phyloP scores from a whole-genome alignment of 108 stramenopile species.

The Cyclotella baltica region DNA sequence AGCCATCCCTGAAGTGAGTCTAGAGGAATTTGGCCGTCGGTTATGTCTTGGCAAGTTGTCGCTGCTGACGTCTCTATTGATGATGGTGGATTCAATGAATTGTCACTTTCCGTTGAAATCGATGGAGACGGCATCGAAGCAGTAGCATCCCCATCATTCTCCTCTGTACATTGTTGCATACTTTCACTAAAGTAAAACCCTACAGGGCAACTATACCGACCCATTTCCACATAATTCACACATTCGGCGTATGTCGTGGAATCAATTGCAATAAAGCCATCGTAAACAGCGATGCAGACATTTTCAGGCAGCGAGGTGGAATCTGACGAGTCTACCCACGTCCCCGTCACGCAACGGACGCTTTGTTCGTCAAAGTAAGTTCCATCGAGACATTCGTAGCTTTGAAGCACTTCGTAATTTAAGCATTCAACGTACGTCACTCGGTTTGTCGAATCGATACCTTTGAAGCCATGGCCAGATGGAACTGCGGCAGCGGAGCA shows the following conservation, averaged over 20 bases:
- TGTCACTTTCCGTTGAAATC: background rate
- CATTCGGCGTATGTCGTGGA: slow-evolving; percentile 11
- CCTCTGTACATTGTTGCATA: background rate
- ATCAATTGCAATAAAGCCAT: slow-evolving; percentile 19
- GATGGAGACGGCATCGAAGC: background rate
- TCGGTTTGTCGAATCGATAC: slow-evolving; percentile 22
- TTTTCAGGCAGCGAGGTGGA: background rate
- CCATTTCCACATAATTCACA: slow-evolving; percentile 11
- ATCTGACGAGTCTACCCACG: slow-evolving; percentile 9
- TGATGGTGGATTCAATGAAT: background rate
- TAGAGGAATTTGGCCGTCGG: slow-evolving; percentile 12
- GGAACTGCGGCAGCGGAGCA: slow-evolving; percentile 7
- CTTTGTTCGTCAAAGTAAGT: slow-evolving; percentile 19
- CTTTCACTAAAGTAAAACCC: slow-evolving; percentile 16
- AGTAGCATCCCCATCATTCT: background rate
- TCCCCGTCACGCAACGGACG: slow-evolving; percentile 16
- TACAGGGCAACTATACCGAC: slow-evolving; percentile 18
- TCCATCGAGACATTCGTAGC: slow-evolving; percentile 6
- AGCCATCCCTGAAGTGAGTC: slow-evolving; percentile 14
- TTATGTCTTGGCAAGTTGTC: slow-evolving; percentile 4
- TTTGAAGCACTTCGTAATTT: slow-evolving; percentile 25
- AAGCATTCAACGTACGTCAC: slow-evolving; percentile 25
- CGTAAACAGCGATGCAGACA: background rate
- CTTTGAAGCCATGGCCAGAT: slow-evolving; percentile 19
- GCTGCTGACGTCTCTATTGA: background rate